Conservation (phyloP, 768 basidiomycete species). For the Xanthoconium stramineum region DNA sequence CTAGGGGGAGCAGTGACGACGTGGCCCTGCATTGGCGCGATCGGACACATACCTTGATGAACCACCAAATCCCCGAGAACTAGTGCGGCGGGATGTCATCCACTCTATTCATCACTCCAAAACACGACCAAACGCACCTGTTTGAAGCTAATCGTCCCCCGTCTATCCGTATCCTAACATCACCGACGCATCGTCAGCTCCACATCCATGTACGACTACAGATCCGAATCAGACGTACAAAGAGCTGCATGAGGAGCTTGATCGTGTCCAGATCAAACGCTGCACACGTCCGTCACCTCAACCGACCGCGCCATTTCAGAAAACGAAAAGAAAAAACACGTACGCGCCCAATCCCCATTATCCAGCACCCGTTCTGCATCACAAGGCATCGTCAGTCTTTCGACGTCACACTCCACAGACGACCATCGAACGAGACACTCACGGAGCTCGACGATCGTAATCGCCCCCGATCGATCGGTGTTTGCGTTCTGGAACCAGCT, state of each 20-base stretch:
- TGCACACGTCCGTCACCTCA: slow-evolving; percentile 20
- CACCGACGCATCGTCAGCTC: neutral
- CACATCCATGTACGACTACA: too few relatives aligned
- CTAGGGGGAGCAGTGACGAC: slow-evolving; percentile 20
- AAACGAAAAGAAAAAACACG: slow-evolving; percentile 27
- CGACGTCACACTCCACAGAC: too few relatives aligned
- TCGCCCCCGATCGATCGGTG: slow-evolving; percentile 62
- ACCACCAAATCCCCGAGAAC: slow-evolving; percentile 80
- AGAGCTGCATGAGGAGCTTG: slow-evolving; percentile 77
- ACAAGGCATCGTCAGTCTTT: neutral
- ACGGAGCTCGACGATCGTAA: slow-evolving; percentile 67
- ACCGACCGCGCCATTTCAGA: neutral
- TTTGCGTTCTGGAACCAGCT: slow-evolving; percentile 71
- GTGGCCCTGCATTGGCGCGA: neutral
- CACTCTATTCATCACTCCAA: neutral
- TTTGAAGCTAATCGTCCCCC: slow-evolving; percentile 76
- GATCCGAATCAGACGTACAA: slow-evolving; percentile 45
- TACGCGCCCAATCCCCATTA: slow-evolving; percentile 75
- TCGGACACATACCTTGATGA: slow-evolving; percentile 51
- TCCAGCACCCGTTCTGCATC: slow-evolving; percentile 45
- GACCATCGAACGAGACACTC: slow-evolving; percentile 21
- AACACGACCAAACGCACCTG: slow-evolving; percentile 44
- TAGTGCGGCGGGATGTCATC: slow-evolving; percentile 1
- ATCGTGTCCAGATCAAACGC: slow-evolving; percentile 86
- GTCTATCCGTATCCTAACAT: slow-evolving; percentile 62